phyloP scores from a whole-genome alignment of 1,139 yeast species.

The Wickerhamomyces sp. region DNA sequence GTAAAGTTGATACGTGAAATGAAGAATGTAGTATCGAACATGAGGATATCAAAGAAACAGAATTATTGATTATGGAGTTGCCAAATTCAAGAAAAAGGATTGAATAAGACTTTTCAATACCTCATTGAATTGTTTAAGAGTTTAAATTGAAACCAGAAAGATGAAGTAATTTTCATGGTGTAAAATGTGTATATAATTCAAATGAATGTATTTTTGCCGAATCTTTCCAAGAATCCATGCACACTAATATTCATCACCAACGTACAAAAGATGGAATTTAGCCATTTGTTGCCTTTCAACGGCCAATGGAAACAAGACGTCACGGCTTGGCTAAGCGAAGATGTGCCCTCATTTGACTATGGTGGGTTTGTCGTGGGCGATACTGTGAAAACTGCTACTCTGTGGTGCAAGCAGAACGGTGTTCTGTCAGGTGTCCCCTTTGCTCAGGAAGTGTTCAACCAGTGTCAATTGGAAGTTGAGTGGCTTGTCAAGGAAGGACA shows the following conservation, averaged over 20 bases:
- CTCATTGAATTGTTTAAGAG: not conserved
- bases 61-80: not conserved
- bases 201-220: not conserved
- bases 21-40: not conserved
- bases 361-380: slow-evolving; percentile 95
- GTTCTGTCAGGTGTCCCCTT: slow-evolving; percentile 87
- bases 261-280: slow-evolving; percentile 20
- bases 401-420: slow-evolving; percentile 79
- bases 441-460: slow-evolving; percentile 79
- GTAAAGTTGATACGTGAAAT: not conserved
- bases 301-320: slow-evolving; percentile 80
- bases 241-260: slow-evolving; percentile 5
- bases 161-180: no score
- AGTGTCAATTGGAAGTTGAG: slow-evolving; percentile 63
- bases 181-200: not conserved
- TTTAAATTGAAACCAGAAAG: no score
- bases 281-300: slow-evolving; percentile 63
- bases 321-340: slow-evolving; percentile 74
- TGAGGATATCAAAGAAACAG: not conserved
- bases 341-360: slow-evolving; percentile 88
- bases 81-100: not conserved
- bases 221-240: no score
- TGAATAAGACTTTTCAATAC: not conserved
- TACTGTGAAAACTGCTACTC: slow-evolving; percentile 63
- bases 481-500: slow-evolving; percentile 77